Conservation (phyloP, 108 stramenopile genomes). For the Skeletonema tropicum region DNA sequence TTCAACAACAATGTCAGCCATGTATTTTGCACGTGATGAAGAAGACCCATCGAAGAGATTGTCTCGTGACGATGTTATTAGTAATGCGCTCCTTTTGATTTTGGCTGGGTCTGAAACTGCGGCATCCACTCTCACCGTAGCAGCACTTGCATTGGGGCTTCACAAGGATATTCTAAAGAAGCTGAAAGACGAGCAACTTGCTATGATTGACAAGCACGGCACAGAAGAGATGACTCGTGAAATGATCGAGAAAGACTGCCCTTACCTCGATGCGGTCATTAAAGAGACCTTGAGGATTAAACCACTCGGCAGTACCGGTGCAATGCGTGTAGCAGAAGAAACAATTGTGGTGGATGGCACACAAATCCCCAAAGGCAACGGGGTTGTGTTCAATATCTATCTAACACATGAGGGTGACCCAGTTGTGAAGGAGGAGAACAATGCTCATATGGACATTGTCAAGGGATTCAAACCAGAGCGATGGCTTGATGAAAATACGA, state of each 20-base stretch:
- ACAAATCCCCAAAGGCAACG: constrained; percentile 58
- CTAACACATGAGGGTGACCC: constrained; percentile 53
- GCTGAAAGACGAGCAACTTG: constrained; percentile 55
- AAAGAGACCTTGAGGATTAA: constrained; percentile 55
- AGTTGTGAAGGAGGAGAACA: constrained; percentile 6
- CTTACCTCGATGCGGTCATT: constrained; percentile 53
- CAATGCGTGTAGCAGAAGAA: constrained; percentile 31
- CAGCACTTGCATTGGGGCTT: constrained; percentile 48
- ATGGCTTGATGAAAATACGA: constrained; percentile 40
- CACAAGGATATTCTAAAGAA: constrained; percentile 52
- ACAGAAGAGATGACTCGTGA: constrained; percentile 24
- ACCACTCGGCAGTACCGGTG: constrained; percentile 44
- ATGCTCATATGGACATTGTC: constrained; percentile 54
- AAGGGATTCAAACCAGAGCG: constrained; percentile 53
- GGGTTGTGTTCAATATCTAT: constrained; percentile 37
- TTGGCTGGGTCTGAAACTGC: constrained; percentile 59
- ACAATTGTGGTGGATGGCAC: constrained; percentile 55
- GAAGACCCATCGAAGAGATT: constrained; percentile 33
- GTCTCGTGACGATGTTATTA: constrained; percentile 43
- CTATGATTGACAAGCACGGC: constrained; percentile 35
- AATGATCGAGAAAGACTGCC: constrained; percentile 54
- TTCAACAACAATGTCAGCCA: constrained; percentile 56
- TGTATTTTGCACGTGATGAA: constrained; percentile 59
- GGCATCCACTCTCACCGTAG: constrained; percentile 47
- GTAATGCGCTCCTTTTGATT: constrained; percentile 56